Conservation (phyloP, 2,329 filamentous ascomycete species). For the Aspergillus latus region DNA sequence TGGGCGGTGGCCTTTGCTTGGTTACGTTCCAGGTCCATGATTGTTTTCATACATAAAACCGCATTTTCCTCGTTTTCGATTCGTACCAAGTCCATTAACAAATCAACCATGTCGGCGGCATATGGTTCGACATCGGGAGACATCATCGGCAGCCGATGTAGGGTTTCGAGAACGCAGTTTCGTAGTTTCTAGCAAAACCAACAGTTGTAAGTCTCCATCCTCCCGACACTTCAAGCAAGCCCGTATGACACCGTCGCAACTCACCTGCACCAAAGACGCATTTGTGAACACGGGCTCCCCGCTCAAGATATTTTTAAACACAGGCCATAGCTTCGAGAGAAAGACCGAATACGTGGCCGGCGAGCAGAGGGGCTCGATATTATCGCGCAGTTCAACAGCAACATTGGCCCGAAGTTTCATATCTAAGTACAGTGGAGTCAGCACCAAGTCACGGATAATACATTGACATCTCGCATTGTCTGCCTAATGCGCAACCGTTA, state of each 20-base stretch:
- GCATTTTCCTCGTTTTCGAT: constrained; percentile 98
- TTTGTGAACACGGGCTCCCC: constrained; percentile 89
- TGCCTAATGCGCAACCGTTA: not conserved
- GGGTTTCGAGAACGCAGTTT: constrained; percentile 89
- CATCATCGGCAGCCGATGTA: constrained; percentile 78
- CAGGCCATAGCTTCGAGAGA: constrained; percentile 81
- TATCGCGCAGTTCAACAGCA: constrained; percentile 84
- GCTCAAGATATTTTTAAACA: constrained; percentile 81
- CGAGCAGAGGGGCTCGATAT: constrained; percentile 78
- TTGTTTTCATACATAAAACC: constrained; percentile 95
- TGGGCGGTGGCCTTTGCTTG: constrained; percentile 78
- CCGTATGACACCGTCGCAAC: constrained; percentile 25
- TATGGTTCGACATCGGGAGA: constrained; percentile 84
- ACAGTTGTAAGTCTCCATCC: constrained; percentile 3
- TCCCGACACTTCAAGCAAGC: not conserved
- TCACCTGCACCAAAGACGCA: constrained; percentile 82
- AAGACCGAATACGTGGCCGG: constrained; percentile 76
- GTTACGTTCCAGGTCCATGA: constrained; percentile 93
- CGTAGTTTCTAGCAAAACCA: constrained; percentile 67
- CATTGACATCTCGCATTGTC: not conserved
- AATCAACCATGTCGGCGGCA: constrained; percentile 82
- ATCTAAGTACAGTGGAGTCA: constrained; percentile 58
- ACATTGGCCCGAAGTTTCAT: constrained; percentile 76
- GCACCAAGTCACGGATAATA: not conserved
- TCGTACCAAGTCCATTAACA: constrained; percentile 83